Base-by-base conservation (phyloP, 306 rosid species). In the Trifolium dubium region DNA sequence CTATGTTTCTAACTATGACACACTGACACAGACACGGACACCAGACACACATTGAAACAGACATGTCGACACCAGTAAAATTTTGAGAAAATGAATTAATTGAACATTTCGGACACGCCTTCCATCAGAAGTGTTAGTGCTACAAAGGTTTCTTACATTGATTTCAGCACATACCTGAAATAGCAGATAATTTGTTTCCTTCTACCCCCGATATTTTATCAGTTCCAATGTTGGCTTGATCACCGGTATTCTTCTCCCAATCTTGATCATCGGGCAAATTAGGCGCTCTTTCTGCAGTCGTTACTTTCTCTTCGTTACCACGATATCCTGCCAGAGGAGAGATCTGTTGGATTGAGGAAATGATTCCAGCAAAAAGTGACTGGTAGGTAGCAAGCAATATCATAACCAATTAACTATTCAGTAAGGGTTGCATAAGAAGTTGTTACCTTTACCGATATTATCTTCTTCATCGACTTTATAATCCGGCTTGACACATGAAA, bases 321-420 rank as follows among this genome's bases (percentile, higher is more conserved):
- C 77, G 49, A 66, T 60, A 65, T 82, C 88, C 96, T 87, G 88
- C 65, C 63, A 85, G 56, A 82, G 28, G 67, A 62, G 64, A 80
- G 70, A 66, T 71, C 76, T 56, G 63, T 75, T 71, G 41, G 80
- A 60, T 67, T 67, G 63, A 61, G 63, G 46, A 77, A 74, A 71
- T 29, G 23, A 74, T 81, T 82, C 69, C 15, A 68, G 23, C 34
- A 69, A 37, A 78, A 67, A 67, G 47, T 17, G 50, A 77, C 76
- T 37, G 70, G 54, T 14, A 49, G 51, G 47, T 50, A 55, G 44
- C 15, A 66, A 68, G 70, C 49, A 37, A 37, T 9, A 35, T 10
- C 19, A 72, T 55, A 17, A 63, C 72, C 68, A 58, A 44, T 69
- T 75, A 67, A 74, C 30, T 29, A 23, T 39, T 46, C 41, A 32